Base-by-base conservation (phyloP, 306 rosid species). In the Lathyrus aphaca region DNA sequence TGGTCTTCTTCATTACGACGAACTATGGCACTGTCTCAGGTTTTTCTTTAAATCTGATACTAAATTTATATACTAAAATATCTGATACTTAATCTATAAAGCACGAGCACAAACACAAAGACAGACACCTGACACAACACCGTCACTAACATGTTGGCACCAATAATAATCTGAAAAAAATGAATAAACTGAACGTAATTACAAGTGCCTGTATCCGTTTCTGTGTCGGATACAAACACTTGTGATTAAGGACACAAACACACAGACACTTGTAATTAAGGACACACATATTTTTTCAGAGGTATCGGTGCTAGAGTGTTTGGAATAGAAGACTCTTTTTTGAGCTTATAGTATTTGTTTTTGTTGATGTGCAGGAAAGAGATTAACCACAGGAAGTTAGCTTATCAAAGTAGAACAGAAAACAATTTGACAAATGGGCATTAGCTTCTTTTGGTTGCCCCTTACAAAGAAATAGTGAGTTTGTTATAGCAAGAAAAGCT, bases 1-100 rank as follows among this genome's bases (percentile, higher is more conserved):
- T 61, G 99, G 96, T 58, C 74, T 94, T 75, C 99, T 91, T 68
- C 88, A 86, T 76, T 89, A 94, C 48, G 88, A 84, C 38, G 85
- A 91, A 71, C 74, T 94, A 55, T 64, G 80, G 85, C 83, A 81
- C 51, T 86, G 88, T 69, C 86, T 91, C 91, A 91, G 99, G 97
- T 91, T 79, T 79, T 62, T 40, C 75, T 46, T 40, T 12, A 23
- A 53, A 69, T 83, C 71, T 73, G 27, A 27, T 19, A 11, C 66
- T 69, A 5, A 6, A 32, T 32, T 8, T 5, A 32, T 32, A 6
- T 32, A 32, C 37, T 32, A 32, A 32, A 32, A 32, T 32, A 32
- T 32, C 37, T 25, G 29, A 25, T 25, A 25, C 29, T 25, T 25
- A 25, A 25, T 25, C 5, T 25, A 25, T 25, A 25, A 25, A 25